Conservation (phyloP, 2,329 filamentous ascomycete genomes). For the Zymoseptoria ardabiliae region DNA sequence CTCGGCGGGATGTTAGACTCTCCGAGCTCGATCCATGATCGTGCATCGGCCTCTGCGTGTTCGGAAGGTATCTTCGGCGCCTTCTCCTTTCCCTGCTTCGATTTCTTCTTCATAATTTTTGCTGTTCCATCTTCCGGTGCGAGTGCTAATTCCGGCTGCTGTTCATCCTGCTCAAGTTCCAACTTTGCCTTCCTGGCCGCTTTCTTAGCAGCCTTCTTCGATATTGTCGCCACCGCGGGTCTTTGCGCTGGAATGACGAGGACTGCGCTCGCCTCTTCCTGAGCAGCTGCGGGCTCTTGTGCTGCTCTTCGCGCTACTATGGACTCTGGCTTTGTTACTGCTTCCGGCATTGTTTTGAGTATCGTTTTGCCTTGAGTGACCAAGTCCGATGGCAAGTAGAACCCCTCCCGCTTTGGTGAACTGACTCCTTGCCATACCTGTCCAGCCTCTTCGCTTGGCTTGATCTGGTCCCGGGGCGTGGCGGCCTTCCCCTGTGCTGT, state of each 20-base stretch:
- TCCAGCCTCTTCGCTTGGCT: not conserved
- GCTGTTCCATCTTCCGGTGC: not conserved
- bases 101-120: not conserved
- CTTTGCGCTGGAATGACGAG: not conserved
- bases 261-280: not conserved
- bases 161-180: not conserved
- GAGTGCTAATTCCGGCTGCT: not conserved
- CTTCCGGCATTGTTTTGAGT: not conserved
- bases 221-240: not conserved
- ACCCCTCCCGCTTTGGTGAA: not conserved
- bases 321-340: not conserved
- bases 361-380: not conserved
- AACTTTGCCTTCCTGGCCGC: not conserved
- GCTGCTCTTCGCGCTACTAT: not conserved
- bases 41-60: not conserved
- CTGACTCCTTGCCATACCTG: not conserved
- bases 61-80: not conserved
- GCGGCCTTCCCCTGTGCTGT: not conserved
- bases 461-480: not conserved
- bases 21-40: not conserved
- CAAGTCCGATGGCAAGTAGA: constrained; percentile 1
- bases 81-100: not conserved
- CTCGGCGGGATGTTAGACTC: not conserved
- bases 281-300: not conserved
- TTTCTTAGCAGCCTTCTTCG: not conserved